Base-by-base conservation (phyloP, 2,329 filamentous ascomycete genomes). In the Dothideomycetes sp. region DNA sequence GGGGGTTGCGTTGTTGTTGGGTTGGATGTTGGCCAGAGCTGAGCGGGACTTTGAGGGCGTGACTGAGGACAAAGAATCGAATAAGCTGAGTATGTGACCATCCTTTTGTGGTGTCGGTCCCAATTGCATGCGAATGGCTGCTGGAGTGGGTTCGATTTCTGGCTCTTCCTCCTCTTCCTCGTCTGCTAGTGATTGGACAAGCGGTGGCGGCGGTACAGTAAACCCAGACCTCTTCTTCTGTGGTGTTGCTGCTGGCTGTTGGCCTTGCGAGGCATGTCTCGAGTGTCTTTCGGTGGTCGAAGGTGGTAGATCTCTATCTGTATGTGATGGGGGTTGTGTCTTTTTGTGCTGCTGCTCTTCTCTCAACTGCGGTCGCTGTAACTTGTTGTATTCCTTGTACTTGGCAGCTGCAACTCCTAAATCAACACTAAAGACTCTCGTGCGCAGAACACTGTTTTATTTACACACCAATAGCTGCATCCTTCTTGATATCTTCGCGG, bases 31-130 rank as follows among this genome's bases (percentile, higher is more conserved):
- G 5, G 48, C 47, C 12, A 59, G 38, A 3, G 56, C 51, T 17
- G 52, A 53, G 27, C 54, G 50, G 10, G 37, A 37, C 50, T 56
- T 61, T 40, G 55, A 62, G 5, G 62, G 61, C 19, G 61, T 66
- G 4, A 71, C 70, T 1, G 73, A 71, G 4, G 70, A 71, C 5
- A 86, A 62, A 9, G 82, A 61, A 53, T 89, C 84, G 54, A 91
- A 91, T 14, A 91, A 62, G 4, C 84, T 83, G 2, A 91, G 67
- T 1, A 87, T 79, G 15, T 75, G 75, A 19, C 84, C 84, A 55
- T 89, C 81, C 45, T 78, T 77, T 52, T 89, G 84, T 3, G 84
- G 84, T 10, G 84, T 91, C 2, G 84, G 84, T 2, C 82, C 83
- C 45, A 91, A 47, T 7, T 49, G 53, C 19, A 45, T 47, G 12